These are phyloP conservation scores for Amaranthus tricolor DNA, from an alignment of 179 eudicot genomes.

Conservation along the genomic window DNA sequence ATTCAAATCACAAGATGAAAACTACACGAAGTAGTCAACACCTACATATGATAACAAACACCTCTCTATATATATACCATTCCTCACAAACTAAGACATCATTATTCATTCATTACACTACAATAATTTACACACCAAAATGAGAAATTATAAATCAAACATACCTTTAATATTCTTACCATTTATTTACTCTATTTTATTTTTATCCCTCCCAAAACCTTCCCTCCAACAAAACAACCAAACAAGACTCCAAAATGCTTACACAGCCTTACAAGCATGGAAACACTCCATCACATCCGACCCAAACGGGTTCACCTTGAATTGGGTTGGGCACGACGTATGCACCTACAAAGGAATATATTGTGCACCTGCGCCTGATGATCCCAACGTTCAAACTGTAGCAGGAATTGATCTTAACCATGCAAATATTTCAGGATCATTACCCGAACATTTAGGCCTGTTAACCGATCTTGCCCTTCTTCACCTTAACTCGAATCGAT, in stretches of 20 bases:
- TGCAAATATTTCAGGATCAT: constrained; percentile 38
- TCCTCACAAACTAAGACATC: not conserved
- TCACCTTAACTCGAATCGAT: constrained; percentile 52
- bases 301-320: constrained; percentile 41
- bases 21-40: constrained; percentile 5
- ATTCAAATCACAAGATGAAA: no score
- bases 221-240: constrained; percentile 23
- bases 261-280: constrained; percentile 51
- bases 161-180: not conserved
- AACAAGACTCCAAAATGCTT: constrained; percentile 45
- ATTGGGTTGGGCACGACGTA: constrained; percentile 43
- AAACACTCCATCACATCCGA: constrained; percentile 49
- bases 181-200: constrained; percentile 23
- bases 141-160: constrained; percentile 17
- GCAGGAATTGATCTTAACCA: constrained; percentile 64
- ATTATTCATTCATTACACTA: not conserved
- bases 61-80: not conserved
- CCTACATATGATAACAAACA: not conserved
- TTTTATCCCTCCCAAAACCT: constrained; percentile 18
- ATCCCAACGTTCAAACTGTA: constrained; percentile 33
- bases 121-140: not conserved
- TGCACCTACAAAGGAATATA: constrained; percentile 53
- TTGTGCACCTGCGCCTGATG: constrained; percentile 48
- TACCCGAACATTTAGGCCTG: constrained; percentile 45
- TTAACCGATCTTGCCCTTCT: constrained; percentile 52